Base-by-base conservation (phyloP, 129 eudicot species). In the Saussurea involucrata region DNA sequence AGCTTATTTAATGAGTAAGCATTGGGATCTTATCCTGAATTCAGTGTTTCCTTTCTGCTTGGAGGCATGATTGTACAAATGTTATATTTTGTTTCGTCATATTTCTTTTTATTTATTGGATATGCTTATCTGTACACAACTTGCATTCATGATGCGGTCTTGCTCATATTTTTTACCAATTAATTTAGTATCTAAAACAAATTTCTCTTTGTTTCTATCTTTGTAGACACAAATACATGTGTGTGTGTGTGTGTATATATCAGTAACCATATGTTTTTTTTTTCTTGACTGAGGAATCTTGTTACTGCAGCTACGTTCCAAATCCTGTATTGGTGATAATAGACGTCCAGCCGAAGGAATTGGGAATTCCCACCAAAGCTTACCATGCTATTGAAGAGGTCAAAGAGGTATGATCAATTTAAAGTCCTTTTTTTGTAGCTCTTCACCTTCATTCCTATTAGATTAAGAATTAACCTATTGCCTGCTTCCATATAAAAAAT, bases 331-430 rank as follows among this genome's bases (percentile, higher is more conserved):
- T 95, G 85, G 99, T 95, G 40, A 95, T 95, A 63, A 92, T 95
- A 71, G 99, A 95, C 74, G 99, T 95, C 34, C 99, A 92, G 78
- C 97, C 99, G 1, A 92, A 90, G 85, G 99, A 95, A 87, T 78
- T 92, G 74, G 99, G 99, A 76, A 91, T 95, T 46, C 99, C 99
- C 73, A 95, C 99, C n/a, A 95, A 95, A 86, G 99, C 99, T 63
- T 95, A 95, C 86, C 92, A 87, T 80, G 96, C 99, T 58, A 96
- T 95, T 78, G 99, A 95, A 86, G 99, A 95, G 79, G 99, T 95
- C 73, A 95, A 95, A 81, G 97, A 95, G 97, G 99, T 95, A 86
- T 6, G 21, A 12, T 24, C 53, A 28, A 53, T 25, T 17, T 58
- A 66, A 29, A 40, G 21, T 22, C 40, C 68, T 42, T 31, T 32